phyloP scores from a whole-genome alignment of 192 early-diverging fungal genomes.

The Entomortierella chlamydospora region DNA sequence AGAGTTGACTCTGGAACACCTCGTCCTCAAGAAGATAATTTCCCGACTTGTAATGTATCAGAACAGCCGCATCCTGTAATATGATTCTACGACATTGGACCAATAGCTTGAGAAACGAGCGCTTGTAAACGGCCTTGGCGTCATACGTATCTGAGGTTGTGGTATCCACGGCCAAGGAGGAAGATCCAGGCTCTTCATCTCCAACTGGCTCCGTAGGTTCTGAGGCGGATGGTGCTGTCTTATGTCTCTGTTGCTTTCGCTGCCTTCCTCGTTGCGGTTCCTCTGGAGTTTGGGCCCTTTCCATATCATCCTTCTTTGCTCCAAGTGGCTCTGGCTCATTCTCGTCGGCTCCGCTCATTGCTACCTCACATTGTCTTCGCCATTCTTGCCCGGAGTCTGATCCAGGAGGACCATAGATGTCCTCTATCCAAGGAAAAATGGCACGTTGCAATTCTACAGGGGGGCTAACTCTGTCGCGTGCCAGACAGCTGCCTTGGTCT shows the following conservation, averaged over 20 bases:
- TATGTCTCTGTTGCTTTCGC: no score
- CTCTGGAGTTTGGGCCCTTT: no score
- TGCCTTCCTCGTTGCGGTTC: no score
- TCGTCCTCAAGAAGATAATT: not conserved
- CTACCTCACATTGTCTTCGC: not conserved
- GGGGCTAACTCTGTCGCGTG: slow-evolving; percentile 1
- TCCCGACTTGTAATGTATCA: not conserved
- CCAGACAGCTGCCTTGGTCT: not conserved
- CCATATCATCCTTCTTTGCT: no score
- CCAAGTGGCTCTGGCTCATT: not conserved
- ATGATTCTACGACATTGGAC: not conserved
- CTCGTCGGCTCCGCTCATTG: not conserved
- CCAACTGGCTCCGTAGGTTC: no score
- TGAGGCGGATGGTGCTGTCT: no score
- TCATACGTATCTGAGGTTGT: not conserved
- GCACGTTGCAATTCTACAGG: not conserved
- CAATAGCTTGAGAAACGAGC: not conserved
- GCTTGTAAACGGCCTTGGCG: not conserved
- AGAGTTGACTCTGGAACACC: not conserved
- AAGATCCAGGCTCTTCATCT: no score
- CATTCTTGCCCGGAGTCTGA: not conserved
- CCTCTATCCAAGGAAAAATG: slow-evolving; percentile 1
- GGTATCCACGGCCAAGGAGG: no score
- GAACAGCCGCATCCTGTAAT: not conserved
- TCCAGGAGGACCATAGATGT: not conserved